Evolutionary conservation across 257 asterid species (phyloP).

Genomic region (Gynochthodes officinalis): DNA sequence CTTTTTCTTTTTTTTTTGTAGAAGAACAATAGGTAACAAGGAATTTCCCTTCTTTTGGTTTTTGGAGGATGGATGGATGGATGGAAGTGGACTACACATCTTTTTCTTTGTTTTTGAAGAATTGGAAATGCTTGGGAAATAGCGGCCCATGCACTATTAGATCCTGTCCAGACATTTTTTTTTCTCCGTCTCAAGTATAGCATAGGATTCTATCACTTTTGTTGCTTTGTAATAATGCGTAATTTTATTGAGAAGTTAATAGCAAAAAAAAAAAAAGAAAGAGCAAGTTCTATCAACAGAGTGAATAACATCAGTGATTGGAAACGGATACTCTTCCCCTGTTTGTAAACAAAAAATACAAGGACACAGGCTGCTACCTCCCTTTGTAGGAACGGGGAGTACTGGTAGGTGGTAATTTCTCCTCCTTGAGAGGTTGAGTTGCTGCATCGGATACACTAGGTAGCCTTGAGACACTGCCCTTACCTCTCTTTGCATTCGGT

Average conservation of each 20-base stretch:
- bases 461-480: constrained; percentile 75
- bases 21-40: neutral
- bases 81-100: neutral
- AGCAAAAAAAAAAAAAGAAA: neutral
- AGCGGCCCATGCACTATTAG: neutral
- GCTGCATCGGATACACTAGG: constrained; percentile 77
- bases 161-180: neutral
- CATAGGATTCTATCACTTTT: neutral
- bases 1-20: neutral
- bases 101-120: neutral
- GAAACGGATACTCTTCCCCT: neutral
- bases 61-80: neutral
- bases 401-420: constrained; percentile 28
- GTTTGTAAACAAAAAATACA: neutral
- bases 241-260: neutral
- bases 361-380: constrained; percentile 9
- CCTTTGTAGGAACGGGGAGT: constrained; percentile 17
- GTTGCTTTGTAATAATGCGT: neutral
- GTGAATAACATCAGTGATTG: neutral
- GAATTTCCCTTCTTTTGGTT: neutral
- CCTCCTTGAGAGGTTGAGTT: constrained; percentile 80
- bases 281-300: neutral
- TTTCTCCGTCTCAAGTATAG: neutral
- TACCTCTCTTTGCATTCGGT: constrained; percentile 79
- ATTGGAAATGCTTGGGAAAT: neutral